Evolutionary conservation across 1,284 basidiomycete genomes (phyloP), one percentile per base, ranked within the genome.

Genomic region (Sanghuangporus sanghuang): DNA sequence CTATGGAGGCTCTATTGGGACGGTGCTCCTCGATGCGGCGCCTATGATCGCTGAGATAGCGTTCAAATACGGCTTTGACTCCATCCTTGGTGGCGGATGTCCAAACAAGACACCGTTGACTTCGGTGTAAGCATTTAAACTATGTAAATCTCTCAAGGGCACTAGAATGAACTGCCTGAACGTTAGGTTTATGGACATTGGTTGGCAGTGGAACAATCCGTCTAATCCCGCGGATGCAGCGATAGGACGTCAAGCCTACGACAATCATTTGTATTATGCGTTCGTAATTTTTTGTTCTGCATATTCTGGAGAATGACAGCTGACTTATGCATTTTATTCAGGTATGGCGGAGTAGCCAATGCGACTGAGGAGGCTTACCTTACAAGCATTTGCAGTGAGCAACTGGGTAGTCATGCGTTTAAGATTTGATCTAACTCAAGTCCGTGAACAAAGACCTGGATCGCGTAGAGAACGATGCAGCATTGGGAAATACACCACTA

Each of bases 231-330:
- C 85, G 1, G 76, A 84, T 60, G 88, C 85, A 32, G 80, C 80
- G 1, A 79, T 81, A 40, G 90, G 90, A 0, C 85, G 88, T 16
- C 85, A 88, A 67, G 77, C 74, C n/a, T 92, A 91, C 67, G 90
- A 92, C 69, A 87, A 90, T 63, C 90, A 92, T 73, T 71, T 92
- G n/a, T 92, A 91, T 71, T 90, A 90, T 69, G 80, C 76, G 83
- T 86, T 68, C 69, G 82, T 55, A 16, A 16, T 38, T 35, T 3
- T 38, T 38, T 23, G 2, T 32, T 46, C 44, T 46, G 16, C 16
- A 8, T n/a, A n/a, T n/a, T 46, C 44, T n/a, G 40, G 9, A 7
- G 8, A 18, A 7, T 16, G 16, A n/a, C 21, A 4, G 16, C 44
- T 39, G 42, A 53, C 14, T 42, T 72, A 12, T 46, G 21, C 46